A percentile compares a stretch with the other conserved stretches of the same genome.
Evolutionary conservation across 495 filamentous ascomycete species (phyloP).

Genomic region (Aspergillus funiculosus): DNA sequence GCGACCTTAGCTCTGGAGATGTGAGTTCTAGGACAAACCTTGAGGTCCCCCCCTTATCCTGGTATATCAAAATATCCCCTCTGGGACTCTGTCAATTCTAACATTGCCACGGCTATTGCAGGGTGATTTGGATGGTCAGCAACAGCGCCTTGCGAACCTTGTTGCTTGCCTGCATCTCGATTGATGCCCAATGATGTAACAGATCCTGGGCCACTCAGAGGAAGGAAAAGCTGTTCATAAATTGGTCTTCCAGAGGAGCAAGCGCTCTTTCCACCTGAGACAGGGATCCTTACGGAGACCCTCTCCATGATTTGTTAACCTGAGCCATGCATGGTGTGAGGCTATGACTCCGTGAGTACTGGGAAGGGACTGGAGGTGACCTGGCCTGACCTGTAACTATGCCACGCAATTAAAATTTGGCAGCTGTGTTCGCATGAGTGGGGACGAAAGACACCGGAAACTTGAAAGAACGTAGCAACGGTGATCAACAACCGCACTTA

Average conservation of each 20-base stretch:
- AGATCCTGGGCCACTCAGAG: conserved; percentile 15
- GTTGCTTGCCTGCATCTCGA: conserved; percentile 6
- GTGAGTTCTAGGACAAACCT: too few relatives aligned
- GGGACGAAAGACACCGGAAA: conserved; percentile 4
- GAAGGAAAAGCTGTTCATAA: neutral
- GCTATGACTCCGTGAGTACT: neutral
- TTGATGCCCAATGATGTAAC: conserved; percentile 27
- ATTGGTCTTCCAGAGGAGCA: neutral
- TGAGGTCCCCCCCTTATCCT: too few relatives aligned
- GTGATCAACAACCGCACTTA: too few relatives aligned
- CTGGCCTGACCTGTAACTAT: too few relatives aligned
- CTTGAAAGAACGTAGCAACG: conserved; percentile 8
- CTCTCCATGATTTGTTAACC: neutral
- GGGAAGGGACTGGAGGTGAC: neutral
- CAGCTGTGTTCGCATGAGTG: conserved; percentile 6
- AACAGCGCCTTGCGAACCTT: conserved; percentile 13
- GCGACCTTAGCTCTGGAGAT: too few relatives aligned
- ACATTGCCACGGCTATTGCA: conserved; percentile 1
- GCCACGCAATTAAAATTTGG: neutral
- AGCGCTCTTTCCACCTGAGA: conserved; percentile 5
- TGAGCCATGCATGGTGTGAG: neutral
- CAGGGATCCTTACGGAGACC: neutral
- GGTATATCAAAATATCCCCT: too few relatives aligned
- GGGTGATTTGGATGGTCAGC: conserved; percentile 1
- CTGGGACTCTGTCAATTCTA: neutral